phyloP scores from a whole-genome alignment of 768 basidiomycete species.

The Austroboletus festivus region DNA sequence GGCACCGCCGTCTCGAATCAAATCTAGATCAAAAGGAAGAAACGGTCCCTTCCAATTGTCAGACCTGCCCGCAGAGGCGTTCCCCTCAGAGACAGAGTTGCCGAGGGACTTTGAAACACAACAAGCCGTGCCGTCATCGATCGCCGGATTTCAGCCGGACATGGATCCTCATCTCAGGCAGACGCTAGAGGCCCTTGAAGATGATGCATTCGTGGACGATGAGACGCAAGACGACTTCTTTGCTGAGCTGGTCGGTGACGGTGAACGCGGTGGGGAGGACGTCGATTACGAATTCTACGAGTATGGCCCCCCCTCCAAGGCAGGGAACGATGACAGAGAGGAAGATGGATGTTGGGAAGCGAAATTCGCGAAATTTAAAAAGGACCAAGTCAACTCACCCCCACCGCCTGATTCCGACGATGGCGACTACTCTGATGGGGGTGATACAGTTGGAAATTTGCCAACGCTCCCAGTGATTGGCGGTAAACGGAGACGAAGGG shows the following conservation, averaged over 20 bases:
- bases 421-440: constrained; percentile 60
- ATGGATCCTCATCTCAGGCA: constrained; percentile 96
- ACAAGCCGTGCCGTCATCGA: constrained; percentile 75
- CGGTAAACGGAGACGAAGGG: constrained; percentile 68
- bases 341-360: constrained; percentile 62
- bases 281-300: constrained; percentile 68
- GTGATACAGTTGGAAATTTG: constrained; percentile 77
- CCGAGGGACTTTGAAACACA: constrained; percentile 73
- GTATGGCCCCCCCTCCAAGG: constrained; percentile 28
- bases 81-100: constrained; percentile 73
- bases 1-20: constrained; percentile 50
- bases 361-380: constrained; percentile 79
- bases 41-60: constrained; percentile 42
- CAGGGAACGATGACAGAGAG: constrained; percentile 22
- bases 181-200: constrained; percentile 89
- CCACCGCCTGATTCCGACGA: constrained; percentile 45
- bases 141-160: constrained; percentile 88
- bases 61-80: constrained; percentile 63
- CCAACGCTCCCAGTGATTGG: constrained; percentile 78
- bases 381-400: constrained; percentile 33
- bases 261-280: constrained; percentile 59
- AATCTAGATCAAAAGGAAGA: constrained; percentile 26
- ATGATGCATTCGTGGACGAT: constrained; percentile 90
- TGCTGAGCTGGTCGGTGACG: constrained; percentile 63
- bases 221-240: constrained; percentile 75